These are phyloP conservation scores for Cordyceps tenuipes DNA, from an alignment of 2,329 filamentous ascomycete genomes.

Conservation along the genomic window DNA sequence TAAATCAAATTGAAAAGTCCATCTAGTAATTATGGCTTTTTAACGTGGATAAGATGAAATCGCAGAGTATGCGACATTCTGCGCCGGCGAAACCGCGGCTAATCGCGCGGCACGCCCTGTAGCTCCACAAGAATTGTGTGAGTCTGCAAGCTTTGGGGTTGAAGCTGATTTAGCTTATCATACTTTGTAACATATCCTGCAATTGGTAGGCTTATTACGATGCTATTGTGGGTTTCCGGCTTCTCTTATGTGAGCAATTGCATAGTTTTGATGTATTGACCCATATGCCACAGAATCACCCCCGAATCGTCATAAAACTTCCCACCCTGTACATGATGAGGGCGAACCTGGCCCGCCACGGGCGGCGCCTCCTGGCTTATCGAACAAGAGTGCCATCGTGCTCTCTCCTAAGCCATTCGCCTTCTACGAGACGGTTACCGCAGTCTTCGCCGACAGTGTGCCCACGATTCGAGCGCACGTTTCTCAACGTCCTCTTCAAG, in stretches of 20 bases:
- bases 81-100: constrained; percentile 12
- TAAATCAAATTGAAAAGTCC: background rate
- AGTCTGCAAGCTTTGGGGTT: background rate
- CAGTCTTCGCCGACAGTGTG: constrained; percentile 18
- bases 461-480: constrained; percentile 30
- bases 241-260: background rate
- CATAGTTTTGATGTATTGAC: background rate
- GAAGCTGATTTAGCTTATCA: background rate
- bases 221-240: background rate
- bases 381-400: constrained; percentile 27
- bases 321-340: constrained; percentile 25
- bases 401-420: constrained; percentile 20
- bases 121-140: constrained; percentile 12
- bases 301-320: background rate
- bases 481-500: constrained; percentile 53
- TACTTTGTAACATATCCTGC: background rate
- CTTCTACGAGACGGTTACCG: constrained; percentile 18
- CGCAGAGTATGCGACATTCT: background rate
- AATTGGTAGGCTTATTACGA: background rate
- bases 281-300: background rate
- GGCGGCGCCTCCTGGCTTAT: constrained; percentile 31
- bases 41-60: background rate
- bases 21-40: background rate
- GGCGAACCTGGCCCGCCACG: constrained; percentile 37
- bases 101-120: constrained; percentile 6